Base-by-base conservation (phyloP, 2,329 filamentous ascomycete species). In the Fusarium sp. region DNA sequence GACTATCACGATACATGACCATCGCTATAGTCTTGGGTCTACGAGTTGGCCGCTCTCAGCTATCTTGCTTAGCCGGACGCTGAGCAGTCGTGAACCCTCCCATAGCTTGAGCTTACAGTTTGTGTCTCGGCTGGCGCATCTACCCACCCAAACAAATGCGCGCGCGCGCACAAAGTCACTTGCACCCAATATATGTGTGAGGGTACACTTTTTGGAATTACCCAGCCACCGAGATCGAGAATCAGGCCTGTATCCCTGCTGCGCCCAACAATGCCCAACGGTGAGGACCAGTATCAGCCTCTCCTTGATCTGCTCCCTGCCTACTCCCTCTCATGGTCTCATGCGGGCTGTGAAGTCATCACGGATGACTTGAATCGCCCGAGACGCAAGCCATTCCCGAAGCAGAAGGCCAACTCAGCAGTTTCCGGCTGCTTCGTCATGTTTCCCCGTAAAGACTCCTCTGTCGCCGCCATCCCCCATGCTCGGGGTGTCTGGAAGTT, bases 371-470 rank as follows among this genome's bases (percentile, higher is more conserved):
- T 27, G 54, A 66, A 60, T 60, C 49, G 56, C 44, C 57, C 51
- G 56, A 61, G 64, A 71, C 63, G 72, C 70, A 70, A 53, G 62
- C 65, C 60, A 67, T 70, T 70, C 72, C 72, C 57, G 60, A 74
- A 71, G 57, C 64, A 71, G 70, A 66, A 71, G 65, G 72, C 66
- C 70, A 73, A 49, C 70, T 73, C 71, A 73, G 50, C 66, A 57
- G 48, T 54, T 48, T 48, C 49, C 63, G 66, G 67, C 57, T 64
- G 50, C 54, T 46, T 59, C 43, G 57, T 37, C 52, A 52, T 56
- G 61, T 63, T 61, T 57, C 63, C 67, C 54, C 61, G 61, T 57
- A 53, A 58, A 52, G 45, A 57, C 55, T 53, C 52, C 58, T 64
- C 60, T 61, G 55, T 63, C 51, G 49, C 51, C 61, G 52, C 53